Evolutionary conservation across 169 alveolate species (phyloP), one percentile per base, ranked within the genome.

Genomic region (Plasmodium falciparum): DNA sequence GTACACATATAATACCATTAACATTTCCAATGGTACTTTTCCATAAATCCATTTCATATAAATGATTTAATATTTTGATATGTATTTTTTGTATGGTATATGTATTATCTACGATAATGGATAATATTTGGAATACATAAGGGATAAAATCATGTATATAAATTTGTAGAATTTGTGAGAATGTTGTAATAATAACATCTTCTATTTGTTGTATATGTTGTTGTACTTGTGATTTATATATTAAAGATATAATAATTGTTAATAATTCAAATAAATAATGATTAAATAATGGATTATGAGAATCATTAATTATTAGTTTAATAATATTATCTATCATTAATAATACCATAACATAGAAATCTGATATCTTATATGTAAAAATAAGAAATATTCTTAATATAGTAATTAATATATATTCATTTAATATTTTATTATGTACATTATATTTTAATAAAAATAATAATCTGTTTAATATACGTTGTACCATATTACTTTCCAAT

Each of bases 241-340:
- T 92, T 39, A 94, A 78, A 15, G 93, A 90, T 11, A 92, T 89
- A 47, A 92, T 47, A 0, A 93, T 17, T 3, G 95, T 88, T 20
- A 94, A 88, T 11, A 93, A 88, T 89, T 95, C 97, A 88, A 95
- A 95, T 2, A 95, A 71, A 73, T 93, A 95, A 89, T 95, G 97
- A 80, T 95, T 95, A 88, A 93, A 95, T 0, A 94, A 62, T 0
- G 97, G 97, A 76, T 95, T 95, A 20, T 93, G 95, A 0, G 97
- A 95, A 73, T 95, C 95, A 67, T 95, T 94, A 0, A 93, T 85
- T n/a, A 93, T 94, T 45, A 24, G n/a, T 88, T 94, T 94, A 0
- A 94, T 94, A 0, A 73, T 80, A 13, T 54, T 52, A 12, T 80
- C 90, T 8, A 80, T 59, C 9, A 67, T 17, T 6, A 80, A 49